phyloP scores from a whole-genome alignment of 352 stramenopile species.

The Phytophthora foliorum region DNA sequence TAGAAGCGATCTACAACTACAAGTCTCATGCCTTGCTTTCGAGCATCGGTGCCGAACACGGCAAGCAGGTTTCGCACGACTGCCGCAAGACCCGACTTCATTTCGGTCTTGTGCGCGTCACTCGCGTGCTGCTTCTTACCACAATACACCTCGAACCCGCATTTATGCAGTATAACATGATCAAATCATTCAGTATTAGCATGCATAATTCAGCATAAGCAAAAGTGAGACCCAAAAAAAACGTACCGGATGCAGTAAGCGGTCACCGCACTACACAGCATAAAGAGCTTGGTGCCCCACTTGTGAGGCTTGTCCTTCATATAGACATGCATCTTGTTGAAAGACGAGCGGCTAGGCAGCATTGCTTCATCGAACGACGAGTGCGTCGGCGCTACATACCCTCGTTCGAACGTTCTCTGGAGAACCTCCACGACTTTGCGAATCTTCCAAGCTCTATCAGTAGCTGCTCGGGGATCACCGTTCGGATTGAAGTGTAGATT shows the following conservation, averaged over 20 bases:
- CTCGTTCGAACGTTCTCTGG: neutral
- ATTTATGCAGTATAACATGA: neutral
- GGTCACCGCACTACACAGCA: neutral
- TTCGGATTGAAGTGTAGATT: neutral
- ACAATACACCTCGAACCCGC: neutral
- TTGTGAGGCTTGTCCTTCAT: too few relatives aligned
- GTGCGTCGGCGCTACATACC: neutral
- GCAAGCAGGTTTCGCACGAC: slow-evolving; percentile 10
- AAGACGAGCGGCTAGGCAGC: neutral
- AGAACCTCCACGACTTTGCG: neutral
- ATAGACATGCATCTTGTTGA: too few relatives aligned
- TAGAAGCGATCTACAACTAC: neutral
- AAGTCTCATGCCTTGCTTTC: slow-evolving; percentile 14
- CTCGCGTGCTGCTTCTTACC: neutral
- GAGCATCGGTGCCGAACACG: slow-evolving; percentile 5
- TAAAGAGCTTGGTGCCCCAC: neutral
- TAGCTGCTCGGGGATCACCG: neutral
- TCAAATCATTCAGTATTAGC: neutral
- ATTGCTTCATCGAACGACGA: slow-evolving; percentile 8
- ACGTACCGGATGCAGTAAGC: neutral
- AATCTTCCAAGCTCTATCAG: neutral
- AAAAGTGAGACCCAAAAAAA: neutral
- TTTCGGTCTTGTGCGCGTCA: neutral
- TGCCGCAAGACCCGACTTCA: slow-evolving; percentile 5
- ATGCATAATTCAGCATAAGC: neutral